These are phyloP conservation scores for Rhododendron mucronatum DNA, from an alignment of 148 eudicot species.

Conservation along the genomic window DNA sequence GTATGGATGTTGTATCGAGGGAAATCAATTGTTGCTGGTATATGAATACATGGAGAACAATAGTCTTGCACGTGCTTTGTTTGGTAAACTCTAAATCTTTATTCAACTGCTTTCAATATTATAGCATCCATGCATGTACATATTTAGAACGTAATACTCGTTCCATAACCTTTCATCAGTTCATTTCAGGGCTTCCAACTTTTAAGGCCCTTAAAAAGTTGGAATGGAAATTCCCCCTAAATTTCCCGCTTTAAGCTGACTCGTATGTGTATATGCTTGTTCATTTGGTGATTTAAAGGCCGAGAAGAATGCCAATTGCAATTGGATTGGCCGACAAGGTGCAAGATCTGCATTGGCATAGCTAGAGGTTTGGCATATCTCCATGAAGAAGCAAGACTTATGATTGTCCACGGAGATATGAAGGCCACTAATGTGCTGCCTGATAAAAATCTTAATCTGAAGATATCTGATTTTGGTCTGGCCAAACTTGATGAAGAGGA, in stretches of 20 bases:
- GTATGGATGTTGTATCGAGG: constrained; percentile 38
- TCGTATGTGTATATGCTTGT: not conserved
- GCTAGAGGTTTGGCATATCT: constrained; percentile 43
- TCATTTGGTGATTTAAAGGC: constrained; percentile 15
- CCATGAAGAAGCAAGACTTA: constrained; percentile 45
- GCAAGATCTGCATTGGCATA: constrained; percentile 31
- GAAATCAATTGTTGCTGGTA: constrained; percentile 31
- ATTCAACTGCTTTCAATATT: not conserved
- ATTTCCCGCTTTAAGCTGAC: not conserved
- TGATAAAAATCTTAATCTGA: constrained; percentile 37
- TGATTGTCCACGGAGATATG: constrained; percentile 40
- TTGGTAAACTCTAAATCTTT: constrained; percentile 20
- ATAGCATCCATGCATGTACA: not conserved
- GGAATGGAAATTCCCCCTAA: not conserved
- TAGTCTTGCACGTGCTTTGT: constrained; percentile 40
- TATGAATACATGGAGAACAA: constrained; percentile 47
- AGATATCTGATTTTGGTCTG: constrained; percentile 44
- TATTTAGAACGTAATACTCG: not conserved
- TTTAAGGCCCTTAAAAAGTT: too few relatives aligned
- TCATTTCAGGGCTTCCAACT: not conserved
- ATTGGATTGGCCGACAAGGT: constrained; percentile 34
- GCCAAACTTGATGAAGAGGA: constrained; percentile 47
- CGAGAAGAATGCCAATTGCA: constrained; percentile 23
- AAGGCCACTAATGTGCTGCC: constrained; percentile 28
- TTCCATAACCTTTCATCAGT: too few relatives aligned